Evolutionary conservation across 1,284 basidiomycete species (phyloP).

Genomic region (Schizopora paradoxa): DNA sequence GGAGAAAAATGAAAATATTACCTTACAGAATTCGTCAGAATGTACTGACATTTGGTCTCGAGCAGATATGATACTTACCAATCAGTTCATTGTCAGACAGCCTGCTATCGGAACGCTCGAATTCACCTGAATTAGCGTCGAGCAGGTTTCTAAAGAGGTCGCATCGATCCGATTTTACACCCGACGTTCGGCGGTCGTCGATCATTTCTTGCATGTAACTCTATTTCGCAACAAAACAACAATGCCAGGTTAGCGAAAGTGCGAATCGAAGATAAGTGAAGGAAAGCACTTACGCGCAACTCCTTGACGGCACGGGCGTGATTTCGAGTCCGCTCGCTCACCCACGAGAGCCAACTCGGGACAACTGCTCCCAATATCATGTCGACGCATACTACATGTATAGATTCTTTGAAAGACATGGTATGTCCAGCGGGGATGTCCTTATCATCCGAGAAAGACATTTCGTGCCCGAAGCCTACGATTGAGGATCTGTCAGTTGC

Average conservation of each 20-base stretch:
- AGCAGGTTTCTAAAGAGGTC: conserved; percentile 19
- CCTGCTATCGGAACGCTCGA: conserved; percentile 3
- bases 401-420: conserved; percentile 23
- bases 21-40: conserved; percentile 3
- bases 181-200: conserved; percentile 9
- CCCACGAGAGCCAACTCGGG: conserved; percentile 13
- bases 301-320: conserved; percentile 10
- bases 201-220: conserved; percentile 21
- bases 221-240: neutral
- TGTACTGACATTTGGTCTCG: neutral
- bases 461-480: conserved; percentile 38
- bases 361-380: conserved; percentile 14
- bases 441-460: conserved; percentile 15
- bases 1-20: conserved; percentile 20
- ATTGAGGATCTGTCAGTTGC: conserved; percentile 23
- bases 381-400: conserved; percentile 20
- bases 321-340: conserved; percentile 9
- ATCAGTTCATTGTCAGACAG: conserved; percentile 17
- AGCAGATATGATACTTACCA: neutral
- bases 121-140: conserved; percentile 16
- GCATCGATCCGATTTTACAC: conserved; percentile 13
- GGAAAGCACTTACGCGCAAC: conserved; percentile 5
- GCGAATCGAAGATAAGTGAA: too few species aligned
- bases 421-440: conserved; percentile 17
- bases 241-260: too few species aligned